Conservation (phyloP, 306 rosid species). For the Vigna trinervia region DNA sequence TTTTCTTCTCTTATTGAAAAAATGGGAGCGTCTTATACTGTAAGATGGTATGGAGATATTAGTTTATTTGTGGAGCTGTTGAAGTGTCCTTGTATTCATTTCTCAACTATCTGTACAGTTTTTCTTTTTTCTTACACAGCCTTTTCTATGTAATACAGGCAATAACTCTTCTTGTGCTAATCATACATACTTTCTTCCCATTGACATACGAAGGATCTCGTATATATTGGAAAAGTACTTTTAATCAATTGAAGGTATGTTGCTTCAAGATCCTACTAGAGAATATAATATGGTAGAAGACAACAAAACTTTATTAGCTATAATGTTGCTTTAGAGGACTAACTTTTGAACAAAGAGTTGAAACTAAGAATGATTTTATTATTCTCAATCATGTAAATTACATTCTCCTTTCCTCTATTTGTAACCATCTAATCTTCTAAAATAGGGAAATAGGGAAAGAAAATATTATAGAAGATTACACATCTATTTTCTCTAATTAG, state of each 20-base stretch:
- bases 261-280: constrained; percentile 18
- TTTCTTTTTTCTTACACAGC: constrained; percentile 25
- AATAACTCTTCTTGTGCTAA: constrained; percentile 63
- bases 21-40: constrained; percentile 27
- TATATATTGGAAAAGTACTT: constrained; percentile 68
- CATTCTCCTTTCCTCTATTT: too few relatives aligned
- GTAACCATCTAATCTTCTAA: too few relatives aligned
- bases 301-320: constrained; percentile 17
- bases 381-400: too few relatives aligned
- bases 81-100: constrained; percentile 36
- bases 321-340: constrained; percentile 4
- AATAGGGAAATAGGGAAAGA: too few relatives aligned
- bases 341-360: not conserved
- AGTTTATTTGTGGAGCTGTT: constrained; percentile 29
- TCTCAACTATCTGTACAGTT: constrained; percentile 30
- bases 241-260: constrained; percentile 80
- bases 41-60: constrained; percentile 19
- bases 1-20: constrained; percentile 21
- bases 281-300: constrained; percentile 29
- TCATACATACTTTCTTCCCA: constrained; percentile 76
- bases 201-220: constrained; percentile 71
- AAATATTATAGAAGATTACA: too few relatives aligned
- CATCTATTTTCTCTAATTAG: too few relatives aligned
- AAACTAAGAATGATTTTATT: too few relatives aligned
- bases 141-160: constrained; percentile 63